Conservation (phyloP, 768 basidiomycete genomes). For the Pisolithus albus region DNA sequence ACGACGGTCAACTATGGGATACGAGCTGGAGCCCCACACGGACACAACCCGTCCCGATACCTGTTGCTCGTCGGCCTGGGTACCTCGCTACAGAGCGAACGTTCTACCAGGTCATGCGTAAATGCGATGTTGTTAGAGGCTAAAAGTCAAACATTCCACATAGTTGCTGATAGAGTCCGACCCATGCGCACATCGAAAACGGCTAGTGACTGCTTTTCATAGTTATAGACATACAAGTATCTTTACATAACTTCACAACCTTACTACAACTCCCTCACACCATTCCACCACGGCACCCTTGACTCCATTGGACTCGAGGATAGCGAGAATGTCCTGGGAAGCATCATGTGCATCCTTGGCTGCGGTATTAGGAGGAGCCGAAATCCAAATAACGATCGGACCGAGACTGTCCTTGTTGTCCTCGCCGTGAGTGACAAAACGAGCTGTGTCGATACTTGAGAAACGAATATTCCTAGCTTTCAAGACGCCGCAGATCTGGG, state of each 20-base stretch:
- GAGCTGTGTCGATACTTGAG: slow-evolving; percentile 21
- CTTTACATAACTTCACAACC: not conserved
- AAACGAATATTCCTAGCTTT: slow-evolving; percentile 16
- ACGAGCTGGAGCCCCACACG: too few species aligned
- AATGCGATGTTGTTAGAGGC: too few species aligned
- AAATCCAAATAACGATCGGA: slow-evolving; percentile 36
- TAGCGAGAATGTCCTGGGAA: slow-evolving; percentile 29
- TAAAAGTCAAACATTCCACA: too few species aligned
- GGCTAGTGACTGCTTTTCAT: slow-evolving; percentile 21
- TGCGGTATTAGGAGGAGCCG: slow-evolving; percentile 24
- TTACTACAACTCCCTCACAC: slow-evolving; percentile 17
- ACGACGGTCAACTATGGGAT: not conserved
- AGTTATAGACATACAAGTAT: slow-evolving; percentile 31
- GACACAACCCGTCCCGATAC: slow-evolving; percentile 49
- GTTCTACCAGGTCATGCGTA: too few species aligned
- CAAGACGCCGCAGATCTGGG: slow-evolving; percentile 20
- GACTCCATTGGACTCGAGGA: slow-evolving; percentile 29
- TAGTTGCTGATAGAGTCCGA: too few species aligned
- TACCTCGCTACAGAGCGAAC: too few species aligned
- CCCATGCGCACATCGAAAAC: too few species aligned
- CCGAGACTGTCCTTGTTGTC: slow-evolving; percentile 21
- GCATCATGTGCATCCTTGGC: slow-evolving; percentile 26
- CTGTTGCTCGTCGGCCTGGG: slow-evolving; percentile 24
- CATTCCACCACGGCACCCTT: slow-evolving; percentile 32
- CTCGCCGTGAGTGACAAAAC: slow-evolving; percentile 16